phyloP scores from a whole-genome alignment of 352 stramenopile genomes.

The Pythium aristosporum region DNA sequence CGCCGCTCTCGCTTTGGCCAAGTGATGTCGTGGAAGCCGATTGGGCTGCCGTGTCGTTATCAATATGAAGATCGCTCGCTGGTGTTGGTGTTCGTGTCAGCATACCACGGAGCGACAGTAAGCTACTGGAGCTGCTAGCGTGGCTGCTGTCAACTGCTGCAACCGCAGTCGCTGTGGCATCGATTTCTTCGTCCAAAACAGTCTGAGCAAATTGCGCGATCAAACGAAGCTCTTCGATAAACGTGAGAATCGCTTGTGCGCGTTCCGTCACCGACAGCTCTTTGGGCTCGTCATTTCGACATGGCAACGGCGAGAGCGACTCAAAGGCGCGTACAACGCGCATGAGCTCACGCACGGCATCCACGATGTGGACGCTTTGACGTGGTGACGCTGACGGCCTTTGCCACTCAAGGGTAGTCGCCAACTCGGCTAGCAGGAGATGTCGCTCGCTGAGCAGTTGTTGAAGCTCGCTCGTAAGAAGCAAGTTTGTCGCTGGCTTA shows the following conservation, averaged over 20 bases:
- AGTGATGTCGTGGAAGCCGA: neutral
- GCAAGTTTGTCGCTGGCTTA: conserved; percentile 7
- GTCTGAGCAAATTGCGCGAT: conserved; percentile 62
- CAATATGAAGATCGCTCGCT: neutral
- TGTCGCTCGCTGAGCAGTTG: conserved; percentile 14
- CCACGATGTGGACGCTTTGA: conserved; percentile 16
- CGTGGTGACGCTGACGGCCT: neutral
- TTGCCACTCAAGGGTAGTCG: conserved; percentile 5
- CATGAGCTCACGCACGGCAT: conserved; percentile 21
- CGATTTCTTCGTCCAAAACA: conserved; percentile 52
- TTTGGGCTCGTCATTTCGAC: neutral
- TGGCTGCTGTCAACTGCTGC: conserved; percentile 30
- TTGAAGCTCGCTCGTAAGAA: conserved; percentile 3
- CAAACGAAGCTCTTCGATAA: conserved; percentile 56
- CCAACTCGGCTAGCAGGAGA: conserved; percentile 6
- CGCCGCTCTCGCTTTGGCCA: neutral
- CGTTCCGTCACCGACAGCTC: conserved; percentile 1
- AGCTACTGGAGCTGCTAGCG: conserved; percentile 43
- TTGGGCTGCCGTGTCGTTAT: neutral
- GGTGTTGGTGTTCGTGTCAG: conserved; percentile 37
- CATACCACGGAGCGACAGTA: conserved; percentile 27
- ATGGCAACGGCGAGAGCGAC: conserved; percentile 10
- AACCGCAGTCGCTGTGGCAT: conserved; percentile 3
- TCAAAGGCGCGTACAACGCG: conserved; percentile 19
- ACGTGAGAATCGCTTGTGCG: conserved; percentile 39